Evolutionary conservation across 176 grass and related monocot genomes (phyloP).

Genomic region (Thinopyrum elongatum): DNA sequence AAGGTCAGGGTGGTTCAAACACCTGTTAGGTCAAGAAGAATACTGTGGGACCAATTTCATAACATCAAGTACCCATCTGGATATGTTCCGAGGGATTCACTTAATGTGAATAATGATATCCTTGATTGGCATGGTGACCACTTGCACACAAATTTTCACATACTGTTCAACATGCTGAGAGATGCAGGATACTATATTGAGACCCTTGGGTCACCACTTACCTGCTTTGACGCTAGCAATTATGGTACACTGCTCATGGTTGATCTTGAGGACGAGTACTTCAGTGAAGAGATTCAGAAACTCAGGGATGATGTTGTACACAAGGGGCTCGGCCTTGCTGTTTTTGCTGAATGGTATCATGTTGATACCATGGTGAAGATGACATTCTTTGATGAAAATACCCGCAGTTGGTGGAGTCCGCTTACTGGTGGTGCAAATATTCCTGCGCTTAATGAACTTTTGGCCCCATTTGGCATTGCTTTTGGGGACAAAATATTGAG

Average conservation of each 20-base stretch:
- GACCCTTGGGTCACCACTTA: constrained; percentile 88
- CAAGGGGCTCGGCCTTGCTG: constrained; percentile 73
- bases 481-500: constrained; percentile 92
- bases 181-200: constrained; percentile 94
- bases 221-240: constrained; percentile 88
- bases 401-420: constrained; percentile 98
- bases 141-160: constrained; percentile 96
- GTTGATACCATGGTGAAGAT: constrained; percentile 95
- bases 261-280: constrained; percentile 97
- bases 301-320: constrained; percentile 83
- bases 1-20: constrained; percentile 81
- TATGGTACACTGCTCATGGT: constrained; percentile 98
- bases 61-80: constrained; percentile 98
- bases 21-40: constrained; percentile 79
- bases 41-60: constrained; percentile 99
- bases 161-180: constrained; percentile 95
- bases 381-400: constrained; percentile 99
- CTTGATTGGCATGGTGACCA: constrained; percentile 99
- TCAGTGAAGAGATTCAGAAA: constrained; percentile 89
- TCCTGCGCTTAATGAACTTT: constrained; percentile 89
- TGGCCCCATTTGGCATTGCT: constrained; percentile 82
- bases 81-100: constrained; percentile 96
- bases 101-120: constrained; percentile 97
- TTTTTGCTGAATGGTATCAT: constrained; percentile 99
- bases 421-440: constrained; percentile 97